phyloP scores from a whole-genome alignment of 2,329 filamentous ascomycete genomes.

The Phialophora macrospora region DNA sequence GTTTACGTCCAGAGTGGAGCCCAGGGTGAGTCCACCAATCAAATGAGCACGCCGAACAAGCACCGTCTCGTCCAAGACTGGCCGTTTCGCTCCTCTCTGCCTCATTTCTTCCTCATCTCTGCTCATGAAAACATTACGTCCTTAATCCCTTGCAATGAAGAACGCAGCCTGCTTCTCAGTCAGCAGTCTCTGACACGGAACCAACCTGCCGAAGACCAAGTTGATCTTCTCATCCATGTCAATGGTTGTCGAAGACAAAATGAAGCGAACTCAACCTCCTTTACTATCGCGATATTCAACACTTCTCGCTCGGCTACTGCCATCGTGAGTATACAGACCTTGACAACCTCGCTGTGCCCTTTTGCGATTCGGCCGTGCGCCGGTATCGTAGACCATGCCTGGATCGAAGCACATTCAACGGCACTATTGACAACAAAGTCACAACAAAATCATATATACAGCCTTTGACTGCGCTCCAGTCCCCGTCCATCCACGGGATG shows the following conservation, averaged over 20 bases:
- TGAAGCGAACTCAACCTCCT: too few species aligned
- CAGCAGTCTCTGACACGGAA: not conserved
- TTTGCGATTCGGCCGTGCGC: too few species aligned
- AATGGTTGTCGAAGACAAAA: not conserved
- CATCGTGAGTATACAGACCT: too few species aligned
- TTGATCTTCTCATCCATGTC: not conserved
- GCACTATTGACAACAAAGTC: too few species aligned
- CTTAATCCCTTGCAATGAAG: not conserved
- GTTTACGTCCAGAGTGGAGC: conserved; percentile 17
- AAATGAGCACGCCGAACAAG: not conserved
- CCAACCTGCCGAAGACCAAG: not conserved
- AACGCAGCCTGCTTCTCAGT: not conserved
- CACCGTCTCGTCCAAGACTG: not conserved
- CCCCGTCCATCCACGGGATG: too few species aligned
- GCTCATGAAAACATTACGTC: not conserved
- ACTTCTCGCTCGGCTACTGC: too few species aligned
- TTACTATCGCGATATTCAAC: too few species aligned
- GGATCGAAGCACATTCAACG: too few species aligned
- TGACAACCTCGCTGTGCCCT: too few species aligned
- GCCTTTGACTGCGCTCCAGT: too few species aligned
- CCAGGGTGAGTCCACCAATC: conserved; percentile 3
- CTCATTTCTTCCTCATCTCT: not conserved
- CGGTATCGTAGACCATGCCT: too few species aligned
- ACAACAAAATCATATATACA: too few species aligned
- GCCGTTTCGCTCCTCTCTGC: not conserved